Base-by-base conservation (phyloP, 441 rosid species). In the Macaranga tanarius region DNA sequence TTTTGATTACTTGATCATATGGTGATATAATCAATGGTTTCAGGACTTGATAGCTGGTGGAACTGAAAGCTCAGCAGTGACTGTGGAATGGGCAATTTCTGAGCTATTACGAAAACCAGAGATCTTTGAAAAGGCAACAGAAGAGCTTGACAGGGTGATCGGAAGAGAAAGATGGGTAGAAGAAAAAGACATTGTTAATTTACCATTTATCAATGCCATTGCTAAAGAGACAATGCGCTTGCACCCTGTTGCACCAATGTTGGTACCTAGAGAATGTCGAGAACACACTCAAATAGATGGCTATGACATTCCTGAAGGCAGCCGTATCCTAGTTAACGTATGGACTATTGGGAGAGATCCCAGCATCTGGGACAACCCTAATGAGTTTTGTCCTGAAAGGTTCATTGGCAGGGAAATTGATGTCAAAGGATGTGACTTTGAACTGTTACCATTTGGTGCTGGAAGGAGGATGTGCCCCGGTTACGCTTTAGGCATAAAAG, bases 341-440 rank as follows among this genome's bases (percentile, higher is more conserved):
- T 85, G 88, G 89, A 86, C 85, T 9, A 85, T 86, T 5, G 85
- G 85, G 1, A 82, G 88, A 10, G 86, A 89, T 61, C 86, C 89
- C 0, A 44, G 22, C 6, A 62, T 76, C 31, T 82, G 89, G 87
- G 80, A 82, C 25, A 80, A 79, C 10, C 81, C 91, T 31, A 68
- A 85, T n/a, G 85, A 82, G n/a, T 85, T 87, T 70, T 6, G 57
- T 2, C 89, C 86, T 0, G 88, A 84, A 65, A 89, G 91, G 73
- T 89, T 87, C 73, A 73, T 77, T 40, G 83, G 78, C 3, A 78
- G 25, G 48, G 10, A 65, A 0, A 62, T 80, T 38, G 85, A 81
- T 62, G 74, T 78, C 7, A 82, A 51, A 59, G 89, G 89, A 0
- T 85, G 80, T 31, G 72, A 82, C 57, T 83, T 70, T 34, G 80